Evolutionary conservation across 768 basidiomycete genomes (phyloP).

Genomic region (Sarcomyxa edulis): DNA sequence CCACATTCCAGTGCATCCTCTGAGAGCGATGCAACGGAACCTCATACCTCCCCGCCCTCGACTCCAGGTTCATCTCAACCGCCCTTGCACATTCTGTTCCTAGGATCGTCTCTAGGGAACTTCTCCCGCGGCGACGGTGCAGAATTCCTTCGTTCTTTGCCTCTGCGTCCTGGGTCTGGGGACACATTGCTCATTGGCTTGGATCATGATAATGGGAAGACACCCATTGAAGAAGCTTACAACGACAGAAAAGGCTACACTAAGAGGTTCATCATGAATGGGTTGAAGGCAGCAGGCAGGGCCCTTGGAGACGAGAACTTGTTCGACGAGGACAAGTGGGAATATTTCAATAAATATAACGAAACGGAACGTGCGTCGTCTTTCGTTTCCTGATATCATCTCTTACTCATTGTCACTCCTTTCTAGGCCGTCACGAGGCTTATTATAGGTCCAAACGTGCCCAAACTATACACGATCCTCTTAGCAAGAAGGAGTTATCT

Average conservation of each 20-base stretch:
- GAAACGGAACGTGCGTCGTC: constrained; percentile 15
- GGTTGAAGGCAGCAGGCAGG: constrained; percentile 62
- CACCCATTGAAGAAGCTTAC: constrained; percentile 80
- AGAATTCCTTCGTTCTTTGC: constrained; percentile 72
- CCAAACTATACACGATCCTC: constrained; percentile 54
- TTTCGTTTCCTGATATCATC: constrained; percentile 1
- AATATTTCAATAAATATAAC: constrained; percentile 59
- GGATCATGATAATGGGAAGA: constrained; percentile 72
- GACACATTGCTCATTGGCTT: constrained; percentile 91
- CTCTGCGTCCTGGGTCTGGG: constrained; percentile 64
- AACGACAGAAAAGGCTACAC: constrained; percentile 77
- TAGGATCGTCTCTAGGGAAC: constrained; percentile 92
- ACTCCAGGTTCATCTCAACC: constrained; percentile 39
- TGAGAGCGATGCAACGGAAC: constrained; percentile 12
- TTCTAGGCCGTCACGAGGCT: constrained; percentile 77
- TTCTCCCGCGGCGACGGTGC: constrained; percentile 68
- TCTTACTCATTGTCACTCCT: constrained; percentile 4
- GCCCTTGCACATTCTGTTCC: constrained; percentile 81
- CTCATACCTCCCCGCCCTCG: constrained; percentile 30
- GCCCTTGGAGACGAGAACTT: constrained; percentile 61
- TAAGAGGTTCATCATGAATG: constrained; percentile 80
- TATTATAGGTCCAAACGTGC: constrained; percentile 65
- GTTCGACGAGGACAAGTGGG: constrained; percentile 69
- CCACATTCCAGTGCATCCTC: constrained; percentile 31
- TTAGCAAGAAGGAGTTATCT: constrained; percentile 32